A percentile compares a stretch with the other conserved stretches of the same genome.
These are phyloP conservation scores for Cercophora newfieldiana DNA, from an alignment of 495 filamentous ascomycete species.

Conservation along the genomic window DNA sequence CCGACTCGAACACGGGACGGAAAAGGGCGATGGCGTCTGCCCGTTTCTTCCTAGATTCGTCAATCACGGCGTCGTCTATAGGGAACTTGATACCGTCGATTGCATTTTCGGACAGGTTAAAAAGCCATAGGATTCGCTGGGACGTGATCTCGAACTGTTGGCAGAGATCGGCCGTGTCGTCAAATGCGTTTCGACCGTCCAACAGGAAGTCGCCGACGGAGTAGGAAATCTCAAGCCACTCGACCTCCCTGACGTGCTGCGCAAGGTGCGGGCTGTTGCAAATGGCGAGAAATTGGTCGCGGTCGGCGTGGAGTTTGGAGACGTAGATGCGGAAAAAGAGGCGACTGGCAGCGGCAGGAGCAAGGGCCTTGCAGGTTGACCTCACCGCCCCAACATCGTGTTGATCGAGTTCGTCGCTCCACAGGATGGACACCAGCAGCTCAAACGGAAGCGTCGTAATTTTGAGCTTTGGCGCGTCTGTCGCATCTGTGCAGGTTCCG, in stretches of 20 bases:
- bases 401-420: not conserved
- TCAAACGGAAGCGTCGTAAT: not conserved
- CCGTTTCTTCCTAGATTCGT: not conserved
- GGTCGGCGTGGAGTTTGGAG: slow-evolving; percentile 14
- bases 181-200: not conserved
- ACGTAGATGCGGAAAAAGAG: slow-evolving; percentile 18
- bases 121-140: not conserved
- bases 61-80: not conserved
- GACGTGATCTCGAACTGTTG: not conserved
- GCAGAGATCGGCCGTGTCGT: not conserved
- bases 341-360: not conserved
- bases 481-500: too few relatives aligned
- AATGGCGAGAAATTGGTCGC: slow-evolving; percentile 16
- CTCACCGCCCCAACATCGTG: slow-evolving; percentile 5
- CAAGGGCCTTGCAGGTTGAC: not conserved
- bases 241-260: slow-evolving; percentile 12
- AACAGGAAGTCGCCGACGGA: not conserved
- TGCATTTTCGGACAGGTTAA: not conserved
- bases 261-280: slow-evolving; percentile 12
- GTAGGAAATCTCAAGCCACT: slow-evolving; percentile 13
- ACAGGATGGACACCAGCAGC: not conserved
- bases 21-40: not conserved
- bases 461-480: too few relatives aligned
- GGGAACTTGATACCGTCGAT: not conserved
- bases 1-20: not conserved